These are phyloP conservation scores for Colletotrichum melonis DNA, from an alignment of 2,329 filamentous ascomycete species.

Conservation along the genomic window DNA sequence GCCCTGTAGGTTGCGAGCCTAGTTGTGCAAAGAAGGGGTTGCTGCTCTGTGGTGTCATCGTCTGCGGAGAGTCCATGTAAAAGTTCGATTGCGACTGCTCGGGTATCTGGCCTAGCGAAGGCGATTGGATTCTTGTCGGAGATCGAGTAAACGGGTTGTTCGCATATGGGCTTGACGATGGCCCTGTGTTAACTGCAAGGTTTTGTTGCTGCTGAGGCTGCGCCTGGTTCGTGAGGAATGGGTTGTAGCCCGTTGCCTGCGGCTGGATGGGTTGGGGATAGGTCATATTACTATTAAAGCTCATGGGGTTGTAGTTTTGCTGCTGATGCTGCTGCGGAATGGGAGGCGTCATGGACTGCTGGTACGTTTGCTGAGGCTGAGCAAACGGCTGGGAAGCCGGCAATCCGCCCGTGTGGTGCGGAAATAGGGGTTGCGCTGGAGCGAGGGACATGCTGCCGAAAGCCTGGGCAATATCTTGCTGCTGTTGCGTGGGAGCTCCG, in stretches of 20 bases:
- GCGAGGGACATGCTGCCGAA: conserved; percentile 82
- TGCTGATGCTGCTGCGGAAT: conserved; percentile 46
- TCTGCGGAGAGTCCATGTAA: conserved; percentile 44
- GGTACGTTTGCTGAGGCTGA: conserved; percentile 50
- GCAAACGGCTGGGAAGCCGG: conserved; percentile 53
- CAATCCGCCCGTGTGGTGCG: conserved; percentile 78
- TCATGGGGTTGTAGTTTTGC: conserved; percentile 50
- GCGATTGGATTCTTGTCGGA: conserved; percentile 62
- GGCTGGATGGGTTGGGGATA: conserved; percentile 55
- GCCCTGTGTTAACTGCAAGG: conserved; percentile 53
- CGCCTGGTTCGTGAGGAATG: conserved; percentile 58
- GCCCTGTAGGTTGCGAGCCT: conserved; percentile 16
- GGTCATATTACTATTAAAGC: conserved; percentile 56
- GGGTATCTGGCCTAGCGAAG: conserved; percentile 62
- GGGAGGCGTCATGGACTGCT: conserved; percentile 57
- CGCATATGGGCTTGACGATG: conserved; percentile 45
- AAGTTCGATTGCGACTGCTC: conserved; percentile 62
- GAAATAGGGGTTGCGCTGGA: conserved; percentile 72
- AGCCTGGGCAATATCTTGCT: conserved; percentile 69
- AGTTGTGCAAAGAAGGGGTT: conserved; percentile 48
- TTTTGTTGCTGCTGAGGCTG: conserved; percentile 47
- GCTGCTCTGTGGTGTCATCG: conserved; percentile 35
- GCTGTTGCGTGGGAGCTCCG: conserved; percentile 59
- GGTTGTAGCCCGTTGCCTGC: conserved; percentile 60
- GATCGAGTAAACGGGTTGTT: conserved; percentile 64